Evolutionary conservation across 2,329 filamentous ascomycete species (phyloP), one percentile per base, ranked within the genome.

Genomic region (Aschersonia sp.): DNA sequence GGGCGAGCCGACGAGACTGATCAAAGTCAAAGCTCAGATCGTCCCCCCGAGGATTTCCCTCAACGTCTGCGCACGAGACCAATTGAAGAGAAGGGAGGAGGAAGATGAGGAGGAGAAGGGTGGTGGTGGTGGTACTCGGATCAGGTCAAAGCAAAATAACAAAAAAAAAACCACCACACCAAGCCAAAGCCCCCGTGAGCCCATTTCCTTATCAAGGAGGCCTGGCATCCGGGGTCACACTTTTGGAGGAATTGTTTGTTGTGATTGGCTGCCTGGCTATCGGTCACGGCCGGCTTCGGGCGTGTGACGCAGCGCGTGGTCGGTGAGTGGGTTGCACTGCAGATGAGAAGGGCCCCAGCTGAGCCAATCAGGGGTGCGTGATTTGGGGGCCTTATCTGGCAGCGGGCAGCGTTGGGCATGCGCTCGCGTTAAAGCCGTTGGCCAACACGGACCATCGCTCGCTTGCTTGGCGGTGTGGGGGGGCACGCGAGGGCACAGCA

Each of bases 181-280:
- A 39, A 39, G 12, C 35, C 8, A 39, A 12, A 39, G 35, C 35
- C 12, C 12, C 12, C 35, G 35, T 22, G 22, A 22, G 22, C 22
- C 22, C 22, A 22, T 22, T 32, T 35, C 44, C 41, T 48, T 49
- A 47, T 49, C 45, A 47, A 48, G 42, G 47, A 30, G 40, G 45
- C n/a, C 44, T 22, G 37, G 31, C 30, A 50, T 48, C 46, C 41
- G 41, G 41, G 40, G 43, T 47, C 39, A n/a, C 30, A 32, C 29
- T 45, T 48, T 43, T 45, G 44, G 37, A 35, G 47, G 45, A 50
- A 44, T 11, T 31, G 10, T 39, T 32, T 30, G 41, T 22, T 30
- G 6, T 50, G 44, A 50, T 50, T 50, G 49, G 49, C 44, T 45
- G 37, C 11, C 29, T 45, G 44, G 35, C 44, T 50, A 44, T 48